These are phyloP conservation scores for Planoprotostelium fungivorum DNA, from an alignment of 78 protist species.

Conservation along the genomic window DNA sequence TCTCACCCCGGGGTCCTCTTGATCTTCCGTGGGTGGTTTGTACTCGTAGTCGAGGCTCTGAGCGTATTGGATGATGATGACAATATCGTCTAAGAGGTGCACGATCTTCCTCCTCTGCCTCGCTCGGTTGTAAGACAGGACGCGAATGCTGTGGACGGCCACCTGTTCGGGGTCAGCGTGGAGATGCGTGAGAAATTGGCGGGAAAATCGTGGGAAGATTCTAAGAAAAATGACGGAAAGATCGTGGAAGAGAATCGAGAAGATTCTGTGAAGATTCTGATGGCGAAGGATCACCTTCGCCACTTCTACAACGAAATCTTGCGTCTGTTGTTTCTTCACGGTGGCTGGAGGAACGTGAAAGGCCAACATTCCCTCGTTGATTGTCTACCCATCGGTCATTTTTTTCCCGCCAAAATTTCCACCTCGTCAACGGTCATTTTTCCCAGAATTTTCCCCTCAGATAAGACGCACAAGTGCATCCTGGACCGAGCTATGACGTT, in stretches of 20 bases:
- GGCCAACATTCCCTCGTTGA: neutral
- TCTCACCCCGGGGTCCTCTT: neutral
- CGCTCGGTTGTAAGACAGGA: neutral
- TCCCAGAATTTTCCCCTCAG: neutral
- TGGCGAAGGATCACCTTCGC: neutral
- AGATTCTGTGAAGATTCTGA: neutral
- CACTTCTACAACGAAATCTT: neutral
- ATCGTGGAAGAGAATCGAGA: too few relatives aligned
- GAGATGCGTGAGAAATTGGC: too few relatives aligned
- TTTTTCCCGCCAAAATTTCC: neutral
- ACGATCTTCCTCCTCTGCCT: neutral
- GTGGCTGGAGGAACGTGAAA: neutral
- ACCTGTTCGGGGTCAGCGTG: too few relatives aligned
- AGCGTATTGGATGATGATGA: neutral
- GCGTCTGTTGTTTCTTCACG: neutral
- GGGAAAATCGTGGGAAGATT: too few relatives aligned
- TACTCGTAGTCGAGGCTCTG: neutral
- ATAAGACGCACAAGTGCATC: neutral
- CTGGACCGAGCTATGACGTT: neutral
- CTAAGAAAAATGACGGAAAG: too few relatives aligned
- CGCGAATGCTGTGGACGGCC: neutral
- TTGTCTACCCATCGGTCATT: neutral
- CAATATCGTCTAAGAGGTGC: neutral
- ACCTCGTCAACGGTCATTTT: neutral
- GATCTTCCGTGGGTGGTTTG: neutral